These are phyloP conservation scores for Penicillium sclerotigenum DNA, from an alignment of 2,329 filamentous ascomycete genomes.

Conservation along the genomic window DNA sequence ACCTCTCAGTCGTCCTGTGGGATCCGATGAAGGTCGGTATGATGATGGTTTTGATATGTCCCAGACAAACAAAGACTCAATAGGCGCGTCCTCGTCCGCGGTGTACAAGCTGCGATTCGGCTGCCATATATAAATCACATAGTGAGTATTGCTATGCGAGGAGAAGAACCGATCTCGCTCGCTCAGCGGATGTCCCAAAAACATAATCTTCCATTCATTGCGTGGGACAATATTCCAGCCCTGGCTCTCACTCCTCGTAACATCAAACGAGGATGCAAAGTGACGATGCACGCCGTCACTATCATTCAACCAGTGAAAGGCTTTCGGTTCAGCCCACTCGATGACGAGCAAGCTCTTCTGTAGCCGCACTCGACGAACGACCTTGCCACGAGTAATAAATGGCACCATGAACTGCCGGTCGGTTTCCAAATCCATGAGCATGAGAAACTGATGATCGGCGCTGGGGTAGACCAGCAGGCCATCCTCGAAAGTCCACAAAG, in stretches of 20 bases:
- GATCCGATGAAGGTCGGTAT: slow-evolving; percentile 53
- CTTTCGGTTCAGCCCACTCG: slow-evolving; percentile 59
- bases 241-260: slow-evolving; percentile 28
- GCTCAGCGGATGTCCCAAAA: slow-evolving; percentile 54
- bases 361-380: slow-evolving; percentile 55
- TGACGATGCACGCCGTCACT: slow-evolving; percentile 54
- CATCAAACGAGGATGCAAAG: slow-evolving; percentile 59
- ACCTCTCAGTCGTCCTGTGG: slow-evolving; percentile 35
- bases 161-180: slow-evolving; percentile 62
- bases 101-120: slow-evolving; percentile 55
- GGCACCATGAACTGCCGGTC: slow-evolving; percentile 48
- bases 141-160: slow-evolving; percentile 57
- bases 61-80: slow-evolving; percentile 60
- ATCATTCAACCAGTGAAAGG: slow-evolving; percentile 53
- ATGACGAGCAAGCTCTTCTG: slow-evolving; percentile 56
- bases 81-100: slow-evolving; percentile 53
- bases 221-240: slow-evolving; percentile 51
- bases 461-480: slow-evolving; percentile 56
- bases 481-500: slow-evolving; percentile 57
- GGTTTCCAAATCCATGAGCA: slow-evolving; percentile 52
- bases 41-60: slow-evolving; percentile 52
- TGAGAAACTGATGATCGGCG: slow-evolving; percentile 33
- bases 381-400: slow-evolving; percentile 50
- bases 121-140: slow-evolving; percentile 62
- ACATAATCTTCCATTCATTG: slow-evolving; percentile 61